Evolutionary conservation across 2,329 filamentous ascomycete species (phyloP).

Genomic region (Fusarium chuoi): DNA sequence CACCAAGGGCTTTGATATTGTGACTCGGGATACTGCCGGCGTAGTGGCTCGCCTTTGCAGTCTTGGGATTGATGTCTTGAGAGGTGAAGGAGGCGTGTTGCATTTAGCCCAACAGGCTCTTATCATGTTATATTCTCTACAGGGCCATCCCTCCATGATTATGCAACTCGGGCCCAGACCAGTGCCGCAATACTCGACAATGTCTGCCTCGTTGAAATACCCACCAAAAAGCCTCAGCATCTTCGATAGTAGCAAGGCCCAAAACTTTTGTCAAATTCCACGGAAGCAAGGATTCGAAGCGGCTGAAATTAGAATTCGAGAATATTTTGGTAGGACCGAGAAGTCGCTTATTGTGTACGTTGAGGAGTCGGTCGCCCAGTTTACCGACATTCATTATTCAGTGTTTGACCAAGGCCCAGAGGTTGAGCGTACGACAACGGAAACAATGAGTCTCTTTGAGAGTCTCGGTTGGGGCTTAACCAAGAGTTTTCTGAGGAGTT

Average conservation of each 20-base stretch:
- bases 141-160: neutral
- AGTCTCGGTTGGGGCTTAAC: neutral
- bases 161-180: fast-evolving
- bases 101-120: neutral
- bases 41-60: neutral
- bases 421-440: neutral
- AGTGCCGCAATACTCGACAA: neutral
- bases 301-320: neutral
- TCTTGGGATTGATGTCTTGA: neutral
- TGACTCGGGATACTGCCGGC: neutral
- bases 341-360: neutral
- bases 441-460: neutral
- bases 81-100: neutral
- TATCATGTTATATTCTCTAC: neutral
- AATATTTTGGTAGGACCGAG: too few species aligned
- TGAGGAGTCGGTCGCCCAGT: neutral
- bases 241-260: neutral
- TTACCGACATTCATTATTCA: neutral
- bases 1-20: neutral
- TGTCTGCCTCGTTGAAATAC: neutral
- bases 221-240: neutral
- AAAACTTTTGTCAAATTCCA: neutral
- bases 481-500: fast-evolving
- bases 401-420: too few species aligned
- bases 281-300: neutral